Base-by-base conservation (phyloP, 768 basidiomycete species). In the Xerocomellus intermedius region DNA sequence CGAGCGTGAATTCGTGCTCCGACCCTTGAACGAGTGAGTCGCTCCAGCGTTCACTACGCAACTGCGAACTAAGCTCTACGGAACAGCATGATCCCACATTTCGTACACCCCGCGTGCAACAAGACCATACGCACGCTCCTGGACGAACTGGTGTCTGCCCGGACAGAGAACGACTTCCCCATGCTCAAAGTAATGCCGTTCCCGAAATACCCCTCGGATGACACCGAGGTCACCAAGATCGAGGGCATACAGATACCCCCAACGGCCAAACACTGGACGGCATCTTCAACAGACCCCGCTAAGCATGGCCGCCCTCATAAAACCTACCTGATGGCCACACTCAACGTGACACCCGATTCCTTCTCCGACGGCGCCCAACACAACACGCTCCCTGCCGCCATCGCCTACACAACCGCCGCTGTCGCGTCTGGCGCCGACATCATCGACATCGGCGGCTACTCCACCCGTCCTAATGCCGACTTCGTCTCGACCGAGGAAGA, bases 391-490 rank as follows among this genome's bases (percentile, higher is more conserved):
- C 60, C 78, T 0, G 67, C 76, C 10, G 89, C 88, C 0, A 63
- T 93, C 16, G 62, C 66, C 3, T 89, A 87, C 57, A 75, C 78
- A 0, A 57, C 65, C 4, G 48, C 73, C 4, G 78, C 91, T 0
- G 74, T 84, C 2, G 57, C 69, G 0, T 75, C 75, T 1, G 87
- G 88, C 1, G 87, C 89, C 0, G 78, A 84, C 53, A 89, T 99
- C 53, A 73, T 98, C 55, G 97, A 99, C 69, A 79, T 98, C 19
- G 96, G 97, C 0, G 97, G 97, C 0, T 91, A 93, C 72, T 95
- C 93, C 0, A 99, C 95, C 0, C 82, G 94, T 12, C 97, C 96
- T 0, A 81, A 84, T 1, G 88, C 94, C 0, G 78, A 73, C 1
- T 82, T 81, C 48, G 83, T 96, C 38, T 76, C 79, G 0, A 59